Percentiles rank a stretch among this genome's conserved stretches.
These are phyloP conservation scores for Cystofilobasidium ferigula DNA, from an alignment of 768 basidiomycete species.

Conservation along the genomic window DNA sequence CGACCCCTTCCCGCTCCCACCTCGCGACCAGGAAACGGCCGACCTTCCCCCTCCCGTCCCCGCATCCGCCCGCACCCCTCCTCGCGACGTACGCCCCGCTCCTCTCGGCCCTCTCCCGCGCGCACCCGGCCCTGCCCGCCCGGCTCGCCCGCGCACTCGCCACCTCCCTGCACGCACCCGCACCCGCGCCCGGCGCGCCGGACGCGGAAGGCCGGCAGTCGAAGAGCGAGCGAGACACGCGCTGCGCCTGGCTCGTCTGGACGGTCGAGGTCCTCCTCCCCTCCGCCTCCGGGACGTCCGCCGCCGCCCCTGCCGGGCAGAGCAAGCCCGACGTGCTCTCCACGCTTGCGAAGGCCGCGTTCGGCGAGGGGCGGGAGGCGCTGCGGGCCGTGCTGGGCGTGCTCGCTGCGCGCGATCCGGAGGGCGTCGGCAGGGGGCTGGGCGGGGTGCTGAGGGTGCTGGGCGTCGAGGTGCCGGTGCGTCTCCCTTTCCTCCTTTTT, in stretches of 20 bases:
- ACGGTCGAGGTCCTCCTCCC: constrained; percentile 3
- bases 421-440: too few relatives aligned
- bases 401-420: too few relatives aligned
- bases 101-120: constrained; percentile 3
- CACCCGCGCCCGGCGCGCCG: too few relatives aligned
- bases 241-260: constrained; percentile 19
- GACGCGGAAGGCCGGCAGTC: background rate
- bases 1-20: background rate
- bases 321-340: background rate
- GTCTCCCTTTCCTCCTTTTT: too few relatives aligned
- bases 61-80: constrained; percentile 8
- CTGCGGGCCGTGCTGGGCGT: too few relatives aligned
- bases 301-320: background rate
- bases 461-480: too few relatives aligned
- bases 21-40: constrained; percentile 14
- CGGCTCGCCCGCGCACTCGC: background rate
- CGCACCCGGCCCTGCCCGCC: constrained; percentile 4
- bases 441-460: too few relatives aligned
- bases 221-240: constrained; percentile 3
- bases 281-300: background rate
- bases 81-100: constrained; percentile 19
- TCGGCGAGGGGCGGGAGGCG: too few relatives aligned
- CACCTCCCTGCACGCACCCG: background rate
- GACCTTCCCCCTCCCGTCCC: background rate
- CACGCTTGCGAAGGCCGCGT: too few relatives aligned